Percentiles rank a stretch among this genome's conserved stretches.
Conservation (phyloP, 2,329 filamentous ascomycete species). For the Colletotrichum destructivum region DNA sequence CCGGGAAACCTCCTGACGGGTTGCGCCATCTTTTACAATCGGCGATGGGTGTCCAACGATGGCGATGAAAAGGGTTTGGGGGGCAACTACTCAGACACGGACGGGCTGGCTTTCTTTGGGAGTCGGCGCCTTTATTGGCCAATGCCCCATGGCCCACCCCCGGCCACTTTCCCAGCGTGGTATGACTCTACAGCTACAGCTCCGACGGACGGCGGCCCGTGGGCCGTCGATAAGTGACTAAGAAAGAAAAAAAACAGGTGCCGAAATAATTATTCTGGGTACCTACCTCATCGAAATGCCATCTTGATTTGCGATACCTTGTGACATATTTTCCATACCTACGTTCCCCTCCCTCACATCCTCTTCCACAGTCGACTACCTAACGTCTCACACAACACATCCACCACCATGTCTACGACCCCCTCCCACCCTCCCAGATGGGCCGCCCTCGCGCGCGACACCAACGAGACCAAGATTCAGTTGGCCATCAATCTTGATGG, state of each 20-base stretch:
- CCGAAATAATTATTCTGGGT: constrained; percentile 16
- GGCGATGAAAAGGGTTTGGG: not conserved
- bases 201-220: constrained; percentile 36
- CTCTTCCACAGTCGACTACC: not conserved
- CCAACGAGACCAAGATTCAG: constrained; percentile 98
- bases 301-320: not conserved
- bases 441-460: constrained; percentile 86
- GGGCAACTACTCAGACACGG: no score
- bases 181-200: constrained; percentile 19
- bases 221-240: constrained; percentile 25
- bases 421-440: constrained; percentile 67
- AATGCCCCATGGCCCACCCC: constrained; percentile 32
- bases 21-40: constrained; percentile 38
- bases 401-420: constrained; percentile 37
- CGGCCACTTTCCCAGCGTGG: constrained; percentile 13
- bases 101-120: no score
- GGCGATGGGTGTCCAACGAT: not conserved
- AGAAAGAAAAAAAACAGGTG: constrained; percentile 20
- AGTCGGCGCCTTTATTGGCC: constrained; percentile 28
- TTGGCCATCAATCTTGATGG: constrained; percentile 95
- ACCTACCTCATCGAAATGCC: not conserved
- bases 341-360: not conserved
- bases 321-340: not conserved
- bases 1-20: constrained; percentile 41
- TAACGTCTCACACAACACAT: not conserved